A percentile compares a stretch with the other conserved stretches of the same genome.
phyloP scores from a whole-genome alignment of 176 grass and related monocot species.

The Panicum miliaceum region DNA sequence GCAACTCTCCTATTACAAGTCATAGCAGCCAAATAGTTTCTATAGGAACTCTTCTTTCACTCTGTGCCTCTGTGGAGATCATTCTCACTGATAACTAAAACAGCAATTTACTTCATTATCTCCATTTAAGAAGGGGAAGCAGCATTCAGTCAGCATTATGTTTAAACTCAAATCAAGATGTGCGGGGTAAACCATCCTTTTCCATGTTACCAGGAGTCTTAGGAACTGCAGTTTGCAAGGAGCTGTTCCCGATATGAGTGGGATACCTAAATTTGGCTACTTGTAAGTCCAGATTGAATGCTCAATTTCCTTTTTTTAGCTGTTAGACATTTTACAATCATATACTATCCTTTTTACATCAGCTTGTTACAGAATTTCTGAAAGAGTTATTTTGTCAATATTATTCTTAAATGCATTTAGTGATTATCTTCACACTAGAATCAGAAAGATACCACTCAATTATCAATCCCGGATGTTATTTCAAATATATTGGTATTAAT shows the following conservation, averaged over 20 bases:
- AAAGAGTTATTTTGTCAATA: constrained; percentile 16
- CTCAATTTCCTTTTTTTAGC: constrained; percentile 20
- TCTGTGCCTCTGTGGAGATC: neutral
- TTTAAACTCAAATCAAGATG: constrained; percentile 31
- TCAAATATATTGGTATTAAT: constrained; percentile 1
- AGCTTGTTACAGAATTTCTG: neutral
- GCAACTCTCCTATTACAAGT: neutral
- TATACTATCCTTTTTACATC: constrained; percentile 32
- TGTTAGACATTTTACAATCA: constrained; percentile 24
- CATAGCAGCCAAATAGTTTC: neutral
- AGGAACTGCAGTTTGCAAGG: constrained; percentile 91
- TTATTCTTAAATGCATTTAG: neutral
- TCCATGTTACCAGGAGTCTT: constrained; percentile 77
- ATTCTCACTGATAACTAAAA: neutral
- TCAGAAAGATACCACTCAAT: neutral
- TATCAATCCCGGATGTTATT: constrained; percentile 4
- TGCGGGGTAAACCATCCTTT: constrained; percentile 12
- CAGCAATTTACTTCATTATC: neutral
- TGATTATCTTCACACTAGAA: neutral
- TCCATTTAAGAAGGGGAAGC: constrained; percentile 21
- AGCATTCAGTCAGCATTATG: neutral
- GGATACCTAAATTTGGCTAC: constrained; percentile 63
- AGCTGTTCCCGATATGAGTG: constrained; percentile 77
- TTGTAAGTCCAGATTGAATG: constrained; percentile 66
- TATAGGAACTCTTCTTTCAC: constrained; percentile 2